Percentiles rank a stretch among this genome's conserved stretches.
Evolutionary conservation across 345 rosid genomes (phyloP).

Genomic region (Rubroshorea leprosula): DNA sequence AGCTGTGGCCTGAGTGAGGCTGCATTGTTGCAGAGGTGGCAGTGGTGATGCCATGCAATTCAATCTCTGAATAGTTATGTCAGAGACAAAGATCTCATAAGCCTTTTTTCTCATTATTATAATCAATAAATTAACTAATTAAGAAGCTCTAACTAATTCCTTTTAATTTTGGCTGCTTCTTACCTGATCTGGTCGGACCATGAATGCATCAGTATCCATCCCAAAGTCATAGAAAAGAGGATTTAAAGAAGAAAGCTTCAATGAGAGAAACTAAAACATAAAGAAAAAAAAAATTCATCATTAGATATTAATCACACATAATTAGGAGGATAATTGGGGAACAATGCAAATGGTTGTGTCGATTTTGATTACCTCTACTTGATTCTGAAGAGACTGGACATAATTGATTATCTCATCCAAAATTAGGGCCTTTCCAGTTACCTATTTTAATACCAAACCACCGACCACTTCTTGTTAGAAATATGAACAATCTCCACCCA

Average conservation of each 20-base stretch:
- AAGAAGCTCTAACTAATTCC: not conserved
- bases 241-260: slow-evolving; percentile 66
- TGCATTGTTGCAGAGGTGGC: slow-evolving; percentile 31
- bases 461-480: slow-evolving; percentile 31
- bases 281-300: not conserved
- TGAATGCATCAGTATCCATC: slow-evolving; percentile 41
- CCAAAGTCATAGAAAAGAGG: slow-evolving; percentile 60
- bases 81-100: slow-evolving; percentile 31
- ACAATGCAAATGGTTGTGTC: not conserved
- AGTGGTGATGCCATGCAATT: slow-evolving; percentile 21
- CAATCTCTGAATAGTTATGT: slow-evolving; percentile 33
- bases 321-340: not conserved
- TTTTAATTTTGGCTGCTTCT: too few species aligned
- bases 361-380: slow-evolving; percentile 49
- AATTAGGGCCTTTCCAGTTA: slow-evolving; percentile 76
- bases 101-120: not conserved
- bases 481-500: not conserved
- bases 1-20: slow-evolving; percentile 26
- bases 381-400: slow-evolving; percentile 62
- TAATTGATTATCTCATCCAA: slow-evolving; percentile 84
- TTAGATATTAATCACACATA: not conserved
- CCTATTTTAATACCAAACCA: slow-evolving; percentile 38
- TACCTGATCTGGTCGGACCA: slow-evolving; percentile 46
- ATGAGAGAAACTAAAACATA: slow-evolving; percentile 51
- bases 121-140: too few species aligned